Base-by-base conservation (phyloP, 148 eudicot species). In the Fagopyrum esculentum region DNA sequence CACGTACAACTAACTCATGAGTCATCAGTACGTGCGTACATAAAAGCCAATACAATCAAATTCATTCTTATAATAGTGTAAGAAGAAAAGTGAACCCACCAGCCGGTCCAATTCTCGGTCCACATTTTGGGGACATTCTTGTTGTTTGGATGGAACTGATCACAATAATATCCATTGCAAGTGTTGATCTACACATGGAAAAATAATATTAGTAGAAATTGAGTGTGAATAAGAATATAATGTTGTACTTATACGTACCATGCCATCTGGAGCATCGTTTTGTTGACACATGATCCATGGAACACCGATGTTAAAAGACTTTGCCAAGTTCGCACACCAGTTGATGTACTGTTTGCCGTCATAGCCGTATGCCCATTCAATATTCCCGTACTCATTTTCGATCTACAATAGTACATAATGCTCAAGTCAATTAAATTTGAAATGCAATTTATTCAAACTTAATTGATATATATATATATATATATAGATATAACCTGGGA, bases 91-190 rank as follows among this genome's bases (percentile, higher is more conserved):
- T 72, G 29, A 46, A 74, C 79, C 75, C 16, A 88, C 91, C 91
- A 88, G 55, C 91, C 91, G 9, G 82, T 80, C 91, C 91, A 88
- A 30, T 86, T 86, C 61, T 88, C 87, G 4, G 89, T 88, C 91
- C 91, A 88, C 55, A 88, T 86, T 76, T 88, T 88, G 4, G 91
- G 91, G 13, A 61, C 60, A 29, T 82, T 80, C 3, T 80, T 73
- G 7, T 70, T 81, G 11, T 59, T 83, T 22, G 85, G 89, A 0
- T 45, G 74, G 35, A 80, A 86, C 55, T 80, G 78, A 29, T 86
- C 84, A 52, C 89, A 86, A 26, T 86, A 86, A 61, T 71, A 84
- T 2, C 87, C 89, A 63, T 86, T 86, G 82, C 89, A 86, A 0
- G 89, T 82, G 43, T 82, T 82, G 29, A 86, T 86, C 89, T 86